Evolutionary conservation across 148 eudicot species (phyloP).

Genomic region (Nepenthes gracilis): DNA sequence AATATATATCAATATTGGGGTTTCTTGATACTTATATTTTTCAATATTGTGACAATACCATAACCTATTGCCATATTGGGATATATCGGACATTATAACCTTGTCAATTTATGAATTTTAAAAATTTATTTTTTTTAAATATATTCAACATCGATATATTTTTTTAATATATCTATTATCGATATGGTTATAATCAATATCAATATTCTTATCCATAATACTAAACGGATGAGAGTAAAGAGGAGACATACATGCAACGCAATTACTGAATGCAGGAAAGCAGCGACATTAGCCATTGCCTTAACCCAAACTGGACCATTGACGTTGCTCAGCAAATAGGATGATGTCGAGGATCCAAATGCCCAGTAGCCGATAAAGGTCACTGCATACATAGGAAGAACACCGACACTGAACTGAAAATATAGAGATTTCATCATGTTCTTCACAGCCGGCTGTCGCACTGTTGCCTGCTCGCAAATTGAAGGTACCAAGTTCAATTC

Average conservation of each 20-base stretch:
- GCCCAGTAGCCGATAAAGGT: slow-evolving; percentile 93
- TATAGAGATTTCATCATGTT: slow-evolving; percentile 97
- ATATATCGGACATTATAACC: too few species aligned
- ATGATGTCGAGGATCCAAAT: slow-evolving; percentile 51
- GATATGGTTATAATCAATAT: too few species aligned
- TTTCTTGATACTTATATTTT: too few species aligned
- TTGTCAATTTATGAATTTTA: too few species aligned
- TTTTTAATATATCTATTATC: too few species aligned
- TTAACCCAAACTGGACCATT: slow-evolving; percentile 79
- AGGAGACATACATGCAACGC: slow-evolving; percentile 56
- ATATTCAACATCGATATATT: too few species aligned
- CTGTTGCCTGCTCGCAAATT: slow-evolving; percentile 53
- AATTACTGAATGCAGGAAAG: slow-evolving; percentile 72
- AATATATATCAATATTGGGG: too few species aligned
- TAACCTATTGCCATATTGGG: too few species aligned
- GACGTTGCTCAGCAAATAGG: slow-evolving; percentile 57
- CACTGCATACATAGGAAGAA: slow-evolving; percentile 66
- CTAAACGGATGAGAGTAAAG: background rate
- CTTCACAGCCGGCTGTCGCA: slow-evolving; percentile 71
- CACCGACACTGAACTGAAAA: slow-evolving; percentile 81
- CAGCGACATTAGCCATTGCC: slow-evolving; percentile 51
- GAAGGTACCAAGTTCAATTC: too few species aligned
- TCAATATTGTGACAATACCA: too few species aligned
- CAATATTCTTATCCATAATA: too few species aligned
- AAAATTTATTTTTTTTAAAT: too few species aligned